Conservation (phyloP, 345 rosid species). For the Reutealis trisperma region DNA sequence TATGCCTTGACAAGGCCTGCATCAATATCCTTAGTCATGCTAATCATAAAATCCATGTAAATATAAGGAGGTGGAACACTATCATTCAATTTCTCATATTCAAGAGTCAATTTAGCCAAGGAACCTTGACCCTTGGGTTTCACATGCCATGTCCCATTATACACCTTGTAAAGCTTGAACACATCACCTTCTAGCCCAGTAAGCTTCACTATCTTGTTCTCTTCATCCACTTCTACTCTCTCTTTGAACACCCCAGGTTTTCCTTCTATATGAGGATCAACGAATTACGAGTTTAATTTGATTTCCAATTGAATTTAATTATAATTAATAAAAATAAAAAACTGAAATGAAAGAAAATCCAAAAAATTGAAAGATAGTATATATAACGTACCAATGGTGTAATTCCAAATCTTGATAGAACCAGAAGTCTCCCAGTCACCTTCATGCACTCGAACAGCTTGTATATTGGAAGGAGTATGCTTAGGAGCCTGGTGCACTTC, state of each 20-base stretch:
- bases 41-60: constrained; percentile 21
- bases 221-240: constrained; percentile 27
- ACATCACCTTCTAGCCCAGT: constrained; percentile 37
- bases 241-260: constrained; percentile 29
- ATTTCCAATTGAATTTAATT: too few species aligned
- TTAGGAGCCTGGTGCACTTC: background rate
- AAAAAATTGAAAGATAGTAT: background rate
- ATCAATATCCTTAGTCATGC: constrained; percentile 21
- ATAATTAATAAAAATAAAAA: too few species aligned
- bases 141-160: background rate
- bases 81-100: constrained; percentile 34
- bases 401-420: constrained; percentile 20
- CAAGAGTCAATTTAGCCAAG: constrained; percentile 13
- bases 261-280: constrained; percentile 30
- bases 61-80: constrained; percentile 21
- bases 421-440: constrained; percentile 21
- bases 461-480: background rate
- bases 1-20: constrained; percentile 11
- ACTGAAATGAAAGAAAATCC: background rate
- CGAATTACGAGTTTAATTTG: too few species aligned
- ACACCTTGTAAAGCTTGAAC: constrained; percentile 31
- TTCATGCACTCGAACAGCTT: background rate
- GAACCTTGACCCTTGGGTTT: constrained; percentile 18
- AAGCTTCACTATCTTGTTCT: constrained; percentile 18
- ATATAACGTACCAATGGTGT: constrained; percentile 11